A percentile compares a stretch with the other conserved stretches of the same genome.
Evolutionary conservation across 768 basidiomycete genomes (phyloP).

Genomic region (Termitomyces bulborhizus): DNA sequence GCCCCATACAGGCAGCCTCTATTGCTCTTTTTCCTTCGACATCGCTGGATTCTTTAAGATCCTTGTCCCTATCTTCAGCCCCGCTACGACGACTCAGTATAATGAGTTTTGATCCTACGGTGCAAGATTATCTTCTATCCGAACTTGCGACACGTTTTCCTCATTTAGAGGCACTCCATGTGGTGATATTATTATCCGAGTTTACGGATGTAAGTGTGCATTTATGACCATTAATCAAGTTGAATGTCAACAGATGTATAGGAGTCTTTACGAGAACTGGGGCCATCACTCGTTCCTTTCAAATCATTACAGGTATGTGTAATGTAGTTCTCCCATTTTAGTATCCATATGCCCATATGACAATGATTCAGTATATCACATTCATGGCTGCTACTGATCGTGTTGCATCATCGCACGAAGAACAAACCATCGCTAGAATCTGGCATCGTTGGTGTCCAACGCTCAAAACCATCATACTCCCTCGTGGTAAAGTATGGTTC

Average conservation of each 20-base stretch:
- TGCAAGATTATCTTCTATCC: conserved; percentile 37
- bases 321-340: background rate
- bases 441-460: conserved; percentile 59
- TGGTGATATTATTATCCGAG: conserved; percentile 48
- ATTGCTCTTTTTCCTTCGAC: conserved; percentile 43
- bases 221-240: background rate
- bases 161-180: conserved; percentile 51
- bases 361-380: conserved; percentile 41
- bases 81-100: conserved; percentile 47
- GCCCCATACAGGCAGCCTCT: conserved; percentile 46
- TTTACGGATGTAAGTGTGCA: conserved; percentile 36
- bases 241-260: conserved; percentile 11
- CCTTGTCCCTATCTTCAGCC: conserved; percentile 29
- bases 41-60: conserved; percentile 35
- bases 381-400: conserved; percentile 46
- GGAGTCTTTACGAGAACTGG: conserved; percentile 37
- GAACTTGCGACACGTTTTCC: conserved; percentile 43
- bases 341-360: background rate
- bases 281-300: conserved; percentile 35
- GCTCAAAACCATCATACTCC: conserved; percentile 57
- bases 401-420: conserved; percentile 26
- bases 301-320: conserved; percentile 28
- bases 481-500: conserved; percentile 60
- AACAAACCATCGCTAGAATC: conserved; percentile 42
- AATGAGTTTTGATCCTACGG: conserved; percentile 48